These are phyloP conservation scores for Mycena venus DNA, from an alignment of 768 basidiomycete species.

Conservation along the genomic window DNA sequence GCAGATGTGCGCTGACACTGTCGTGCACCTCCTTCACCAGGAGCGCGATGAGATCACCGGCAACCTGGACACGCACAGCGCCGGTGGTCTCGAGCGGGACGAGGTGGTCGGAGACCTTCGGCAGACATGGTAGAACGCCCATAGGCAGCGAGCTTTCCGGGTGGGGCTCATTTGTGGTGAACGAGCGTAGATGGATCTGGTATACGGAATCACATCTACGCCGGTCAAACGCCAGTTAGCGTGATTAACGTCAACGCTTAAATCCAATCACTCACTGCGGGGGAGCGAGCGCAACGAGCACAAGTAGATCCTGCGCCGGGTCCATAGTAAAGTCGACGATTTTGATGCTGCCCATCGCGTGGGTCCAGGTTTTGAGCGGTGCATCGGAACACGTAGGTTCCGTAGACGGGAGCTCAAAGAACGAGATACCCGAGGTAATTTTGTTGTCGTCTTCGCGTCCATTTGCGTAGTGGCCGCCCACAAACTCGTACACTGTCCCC, in stretches of 20 bases:
- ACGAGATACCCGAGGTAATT: conserved; percentile 60
- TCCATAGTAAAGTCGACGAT: conserved; percentile 73
- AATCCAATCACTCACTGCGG: conserved; percentile 50
- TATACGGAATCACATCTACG: conserved; percentile 58
- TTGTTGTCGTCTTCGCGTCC: conserved; percentile 59
- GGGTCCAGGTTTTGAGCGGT: conserved; percentile 55
- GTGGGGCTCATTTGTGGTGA: conserved; percentile 66
- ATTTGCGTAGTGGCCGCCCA: conserved; percentile 64
- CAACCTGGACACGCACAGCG: conserved; percentile 61
- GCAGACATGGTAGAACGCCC: conserved; percentile 53
- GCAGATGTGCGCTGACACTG: conserved; percentile 57
- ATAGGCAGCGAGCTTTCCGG: conserved; percentile 54
- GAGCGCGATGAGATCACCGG: conserved; percentile 61
- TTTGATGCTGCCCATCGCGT: conserved; percentile 55
- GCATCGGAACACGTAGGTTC: conserved; percentile 47
- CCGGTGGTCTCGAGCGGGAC: conserved; percentile 49
- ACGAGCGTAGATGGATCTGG: conserved; percentile 64
- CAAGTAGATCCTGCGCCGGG: conserved; percentile 66
- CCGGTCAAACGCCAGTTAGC: conserved; percentile 19
- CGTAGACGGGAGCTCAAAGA: conserved; percentile 61
- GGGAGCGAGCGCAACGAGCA: conserved; percentile 60
- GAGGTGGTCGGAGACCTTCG: conserved; percentile 44
- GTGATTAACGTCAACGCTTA: neutral
- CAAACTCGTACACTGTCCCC: conserved; percentile 65
- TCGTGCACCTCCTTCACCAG: conserved; percentile 62